A percentile compares a stretch with the other conserved stretches of the same genome.
These are phyloP conservation scores for Acanthamoeba sp. DNA, from an alignment of 208 protist species.

Conservation along the genomic window DNA sequence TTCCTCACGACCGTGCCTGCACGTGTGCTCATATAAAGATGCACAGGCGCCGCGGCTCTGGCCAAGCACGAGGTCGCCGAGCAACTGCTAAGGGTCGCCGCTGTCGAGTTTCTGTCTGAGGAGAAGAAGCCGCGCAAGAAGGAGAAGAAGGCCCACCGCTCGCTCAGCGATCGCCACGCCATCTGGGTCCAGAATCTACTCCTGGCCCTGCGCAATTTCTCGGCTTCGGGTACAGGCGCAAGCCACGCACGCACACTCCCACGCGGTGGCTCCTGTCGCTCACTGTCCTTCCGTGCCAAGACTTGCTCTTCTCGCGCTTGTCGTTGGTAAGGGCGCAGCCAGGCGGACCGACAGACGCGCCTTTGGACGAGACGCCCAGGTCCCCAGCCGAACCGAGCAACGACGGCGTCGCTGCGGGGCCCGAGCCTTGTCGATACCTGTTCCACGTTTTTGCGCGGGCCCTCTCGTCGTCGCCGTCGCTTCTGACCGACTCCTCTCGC, in stretches of 20 bases:
- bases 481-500: background rate
- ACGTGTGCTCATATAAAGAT: background rate
- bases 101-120: background rate
- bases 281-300: background rate
- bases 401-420: background rate
- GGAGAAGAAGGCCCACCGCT: background rate
- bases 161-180: background rate
- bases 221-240: background rate
- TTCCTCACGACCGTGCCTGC: background rate
- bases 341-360: background rate
- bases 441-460: background rate
- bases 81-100: background rate
- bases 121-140: constrained; percentile 28
- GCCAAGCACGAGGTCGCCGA: background rate
- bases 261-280: background rate
- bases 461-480: background rate
- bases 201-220: constrained; percentile 45
- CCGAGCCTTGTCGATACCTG: background rate
- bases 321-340: background rate
- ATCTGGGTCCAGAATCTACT: background rate
- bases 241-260: background rate
- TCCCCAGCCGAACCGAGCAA: background rate
- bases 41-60: background rate
- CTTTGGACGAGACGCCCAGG: background rate
- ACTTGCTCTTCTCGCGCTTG: constrained; percentile 1